Evolutionary conservation across 2,329 filamentous ascomycete species (phyloP).

Genomic region (Pseudonectria foliicola): DNA sequence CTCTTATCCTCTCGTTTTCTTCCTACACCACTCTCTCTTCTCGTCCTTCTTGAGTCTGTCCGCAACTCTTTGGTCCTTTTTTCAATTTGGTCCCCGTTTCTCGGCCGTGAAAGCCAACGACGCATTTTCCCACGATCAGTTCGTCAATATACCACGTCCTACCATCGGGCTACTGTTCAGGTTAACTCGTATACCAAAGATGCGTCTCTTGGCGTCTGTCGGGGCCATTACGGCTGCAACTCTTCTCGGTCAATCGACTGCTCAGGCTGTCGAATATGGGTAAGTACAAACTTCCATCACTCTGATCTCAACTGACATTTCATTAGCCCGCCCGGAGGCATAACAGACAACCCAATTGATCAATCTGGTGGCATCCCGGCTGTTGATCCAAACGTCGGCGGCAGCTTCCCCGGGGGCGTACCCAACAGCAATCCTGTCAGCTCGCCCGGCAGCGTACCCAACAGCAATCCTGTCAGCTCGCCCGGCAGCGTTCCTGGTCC

Average conservation of each 20-base stretch:
- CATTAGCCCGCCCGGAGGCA: slow-evolving; percentile 8
- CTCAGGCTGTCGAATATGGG: slow-evolving; percentile 27
- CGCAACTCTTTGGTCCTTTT: slow-evolving; percentile 5
- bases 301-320: slow-evolving; percentile 5
- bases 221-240: slow-evolving; percentile 29
- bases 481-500: no score
- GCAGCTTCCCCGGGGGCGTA: background rate
- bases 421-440: background rate
- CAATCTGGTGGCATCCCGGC: background rate
- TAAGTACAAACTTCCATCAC: slow-evolving; percentile 16
- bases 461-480: no score
- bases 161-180: background rate
- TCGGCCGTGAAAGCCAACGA: background rate
- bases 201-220: slow-evolving; percentile 32
- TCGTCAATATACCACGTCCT: background rate
- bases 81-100: slow-evolving; percentile 1
- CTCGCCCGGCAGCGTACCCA: no score
- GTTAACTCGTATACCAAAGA: slow-evolving; percentile 19
- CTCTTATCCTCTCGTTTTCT: slow-evolving; percentile 6
- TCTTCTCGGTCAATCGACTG: slow-evolving; percentile 25
- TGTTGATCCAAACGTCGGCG: background rate
- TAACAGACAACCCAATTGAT: slow-evolving; percentile 1
- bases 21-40: slow-evolving; percentile 6
- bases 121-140: slow-evolving; percentile 1
- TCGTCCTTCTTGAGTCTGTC: slow-evolving; percentile 8